phyloP scores from a whole-genome alignment of 1,139 yeast genomes.

The Magnusiomyces paraingens region DNA sequence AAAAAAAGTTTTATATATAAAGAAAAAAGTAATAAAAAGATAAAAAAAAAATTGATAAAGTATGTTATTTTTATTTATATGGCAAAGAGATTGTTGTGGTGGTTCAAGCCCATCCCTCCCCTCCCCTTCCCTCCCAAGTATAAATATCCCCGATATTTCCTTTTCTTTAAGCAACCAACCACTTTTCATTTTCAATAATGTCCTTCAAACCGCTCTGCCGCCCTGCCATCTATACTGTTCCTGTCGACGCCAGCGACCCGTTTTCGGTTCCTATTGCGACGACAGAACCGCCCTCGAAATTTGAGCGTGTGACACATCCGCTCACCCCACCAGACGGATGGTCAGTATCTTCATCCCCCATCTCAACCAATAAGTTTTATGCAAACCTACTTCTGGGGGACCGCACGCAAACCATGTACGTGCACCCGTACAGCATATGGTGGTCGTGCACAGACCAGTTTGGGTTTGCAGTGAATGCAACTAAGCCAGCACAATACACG shows the following conservation, averaged over 20 bases:
- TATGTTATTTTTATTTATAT: not conserved
- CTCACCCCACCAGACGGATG: constrained; percentile 2
- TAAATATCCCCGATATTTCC: no score
- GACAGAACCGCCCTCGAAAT: constrained; percentile 5
- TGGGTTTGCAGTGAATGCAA: constrained; percentile 70
- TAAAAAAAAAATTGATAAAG: constrained; percentile 10
- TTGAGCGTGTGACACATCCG: constrained; percentile 9
- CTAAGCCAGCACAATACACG: constrained; percentile 51
- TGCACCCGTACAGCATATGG: no score
- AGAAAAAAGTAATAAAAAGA: constrained; percentile 38
- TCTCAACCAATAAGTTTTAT: constrained; percentile 72
- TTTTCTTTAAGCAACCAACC: no score
- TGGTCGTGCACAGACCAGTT: constrained; percentile 26
- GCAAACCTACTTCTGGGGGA: constrained; percentile 64
- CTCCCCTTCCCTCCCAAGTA: no score
- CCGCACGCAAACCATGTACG: constrained; percentile 37
- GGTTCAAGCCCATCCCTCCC: no score
- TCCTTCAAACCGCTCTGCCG: not conserved
- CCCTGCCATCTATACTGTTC: not conserved
- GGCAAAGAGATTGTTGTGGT: no score
- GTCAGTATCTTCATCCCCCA: constrained; percentile 36
- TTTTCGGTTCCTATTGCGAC: constrained; percentile 11
- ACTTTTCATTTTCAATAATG: not conserved
- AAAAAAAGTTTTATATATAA: no score
- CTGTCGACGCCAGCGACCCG: constrained; percentile 9